phyloP scores from a whole-genome alignment of 2,329 filamentous ascomycete genomes.

The Gliomastix tumulicola region DNA sequence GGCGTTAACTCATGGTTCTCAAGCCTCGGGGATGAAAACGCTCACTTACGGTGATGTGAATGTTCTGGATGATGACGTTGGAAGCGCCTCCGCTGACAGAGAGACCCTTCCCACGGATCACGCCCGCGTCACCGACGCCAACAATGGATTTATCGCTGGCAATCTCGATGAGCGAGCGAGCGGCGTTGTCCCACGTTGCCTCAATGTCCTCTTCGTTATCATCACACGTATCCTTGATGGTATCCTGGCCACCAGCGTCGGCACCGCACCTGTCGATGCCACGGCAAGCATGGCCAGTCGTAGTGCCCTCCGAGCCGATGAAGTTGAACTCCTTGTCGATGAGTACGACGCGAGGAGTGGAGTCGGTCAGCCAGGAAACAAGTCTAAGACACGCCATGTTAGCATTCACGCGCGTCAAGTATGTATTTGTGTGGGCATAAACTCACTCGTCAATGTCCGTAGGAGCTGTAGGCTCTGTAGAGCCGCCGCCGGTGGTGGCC shows the following conservation, averaged over 20 bases:
- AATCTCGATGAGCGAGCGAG: slow-evolving; percentile 40
- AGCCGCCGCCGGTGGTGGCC: neutral
- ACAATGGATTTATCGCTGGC: slow-evolving; percentile 48
- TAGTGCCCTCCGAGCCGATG: slow-evolving; percentile 45
- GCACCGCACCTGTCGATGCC: slow-evolving; percentile 45
- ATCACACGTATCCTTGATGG: slow-evolving; percentile 1
- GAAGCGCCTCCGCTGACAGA: slow-evolving; percentile 35
- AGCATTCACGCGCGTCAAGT: too few species aligned
- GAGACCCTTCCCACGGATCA: slow-evolving; percentile 52
- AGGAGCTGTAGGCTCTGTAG: neutral
- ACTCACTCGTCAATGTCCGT: neutral
- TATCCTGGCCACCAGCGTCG: slow-evolving; percentile 43
- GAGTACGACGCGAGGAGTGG: slow-evolving; percentile 47
- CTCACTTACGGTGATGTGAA: slow-evolving; percentile 46
- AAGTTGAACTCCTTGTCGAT: slow-evolving; percentile 51
- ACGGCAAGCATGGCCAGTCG: slow-evolving; percentile 46
- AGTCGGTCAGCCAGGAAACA: slow-evolving; percentile 35
- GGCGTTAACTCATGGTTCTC: too few species aligned
- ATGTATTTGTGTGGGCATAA: too few species aligned
- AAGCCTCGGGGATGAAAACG: too few species aligned
- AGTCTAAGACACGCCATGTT: neutral
- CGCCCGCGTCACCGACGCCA: slow-evolving; percentile 41
- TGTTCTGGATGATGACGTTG: slow-evolving; percentile 56
- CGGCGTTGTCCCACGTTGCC: slow-evolving; percentile 1
- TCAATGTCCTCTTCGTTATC: neutral